Percentiles rank a stretch among this genome's conserved stretches.
Evolutionary conservation across 169 alveolate genomes (phyloP).

Genomic region (Hepatocystis sp.): DNA sequence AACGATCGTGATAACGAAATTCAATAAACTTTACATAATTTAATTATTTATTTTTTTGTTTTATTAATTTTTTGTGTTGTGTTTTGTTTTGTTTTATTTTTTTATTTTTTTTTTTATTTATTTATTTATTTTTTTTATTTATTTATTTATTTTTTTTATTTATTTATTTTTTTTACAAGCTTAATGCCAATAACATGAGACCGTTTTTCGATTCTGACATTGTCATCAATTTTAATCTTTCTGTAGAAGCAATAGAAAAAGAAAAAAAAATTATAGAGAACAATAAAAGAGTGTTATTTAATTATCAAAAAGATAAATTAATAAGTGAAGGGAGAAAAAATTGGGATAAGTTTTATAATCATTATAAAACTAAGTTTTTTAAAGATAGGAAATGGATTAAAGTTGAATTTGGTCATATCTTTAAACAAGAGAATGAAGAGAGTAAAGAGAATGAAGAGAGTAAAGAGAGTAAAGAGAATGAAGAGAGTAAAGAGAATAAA

Average conservation of each 20-base stretch:
- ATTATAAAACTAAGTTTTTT: conserved; percentile 91
- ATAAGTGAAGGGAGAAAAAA: conserved; percentile 87
- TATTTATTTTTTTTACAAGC: too few relatives aligned
- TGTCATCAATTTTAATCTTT: conserved; percentile 55
- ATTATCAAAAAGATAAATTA: conserved; percentile 79
- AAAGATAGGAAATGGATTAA: conserved; percentile 93
- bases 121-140: too few relatives aligned
- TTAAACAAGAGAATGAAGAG: conserved; percentile 23
- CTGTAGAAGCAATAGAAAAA: conserved; percentile 63
- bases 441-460: conserved; percentile 4
- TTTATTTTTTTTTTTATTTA: too few relatives aligned
- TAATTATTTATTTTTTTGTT: too few relatives aligned
- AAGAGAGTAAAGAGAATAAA: conserved; percentile 32
- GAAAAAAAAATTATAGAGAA: conserved; percentile 56
- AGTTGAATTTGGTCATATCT: conserved; percentile 90
- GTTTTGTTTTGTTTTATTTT: too few relatives aligned
- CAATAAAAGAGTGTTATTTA: conserved; percentile 36
- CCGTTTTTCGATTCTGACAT: conserved; percentile 74
- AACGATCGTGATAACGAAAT: too few relatives aligned
- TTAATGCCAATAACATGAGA: conserved; percentile 35
- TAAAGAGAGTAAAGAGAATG: conserved; percentile 31
- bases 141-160: too few relatives aligned
- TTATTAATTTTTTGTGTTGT: too few relatives aligned
- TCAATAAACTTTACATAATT: too few relatives aligned
- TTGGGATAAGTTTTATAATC: conserved; percentile 94